Percentiles rank a stretch among this genome's conserved stretches.
Evolutionary conservation across 2,329 filamentous ascomycete species (phyloP).

Genomic region (Kalmusia sp.): DNA sequence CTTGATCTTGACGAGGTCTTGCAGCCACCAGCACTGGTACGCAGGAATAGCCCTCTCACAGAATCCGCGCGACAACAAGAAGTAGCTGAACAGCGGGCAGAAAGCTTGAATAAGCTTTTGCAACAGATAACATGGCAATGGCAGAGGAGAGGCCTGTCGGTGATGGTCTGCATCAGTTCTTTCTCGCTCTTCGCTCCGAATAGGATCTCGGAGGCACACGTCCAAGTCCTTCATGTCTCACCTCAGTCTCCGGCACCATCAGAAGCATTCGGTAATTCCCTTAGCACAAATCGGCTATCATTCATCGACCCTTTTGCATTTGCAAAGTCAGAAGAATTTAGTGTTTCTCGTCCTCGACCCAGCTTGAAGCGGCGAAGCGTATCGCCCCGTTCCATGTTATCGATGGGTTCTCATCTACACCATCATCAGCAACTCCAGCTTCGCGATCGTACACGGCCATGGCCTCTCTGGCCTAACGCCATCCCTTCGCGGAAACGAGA

Average conservation of each 20-base stretch:
- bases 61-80: constrained; percentile 20
- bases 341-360: constrained; percentile 10
- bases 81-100: constrained; percentile 19
- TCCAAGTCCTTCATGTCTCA: constrained; percentile 28
- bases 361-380: constrained; percentile 12
- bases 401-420: constrained; percentile 4
- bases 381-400: constrained; percentile 9
- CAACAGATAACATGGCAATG: constrained; percentile 27
- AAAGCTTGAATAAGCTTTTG: constrained; percentile 24
- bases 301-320: constrained; percentile 27
- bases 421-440: constrained; percentile 20
- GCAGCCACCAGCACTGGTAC: neutral
- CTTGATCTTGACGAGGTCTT: neutral
- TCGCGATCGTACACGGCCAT: constrained; percentile 25
- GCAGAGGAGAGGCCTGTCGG: constrained; percentile 24
- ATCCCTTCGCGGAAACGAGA: constrained; percentile 29
- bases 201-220: constrained; percentile 26
- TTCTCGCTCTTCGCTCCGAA: constrained; percentile 32
- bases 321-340: constrained; percentile 7
- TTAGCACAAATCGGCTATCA: constrained; percentile 9
- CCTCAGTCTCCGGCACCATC: constrained; percentile 9
- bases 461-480: constrained; percentile 32
- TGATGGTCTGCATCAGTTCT: constrained; percentile 32
- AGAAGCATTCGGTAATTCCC: neutral
- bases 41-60: neutral